Evolutionary conservation across 139 green algal genomes (phyloP), one percentile per base, ranked within the genome.

Genomic region (Zygnema cylindricum): DNA sequence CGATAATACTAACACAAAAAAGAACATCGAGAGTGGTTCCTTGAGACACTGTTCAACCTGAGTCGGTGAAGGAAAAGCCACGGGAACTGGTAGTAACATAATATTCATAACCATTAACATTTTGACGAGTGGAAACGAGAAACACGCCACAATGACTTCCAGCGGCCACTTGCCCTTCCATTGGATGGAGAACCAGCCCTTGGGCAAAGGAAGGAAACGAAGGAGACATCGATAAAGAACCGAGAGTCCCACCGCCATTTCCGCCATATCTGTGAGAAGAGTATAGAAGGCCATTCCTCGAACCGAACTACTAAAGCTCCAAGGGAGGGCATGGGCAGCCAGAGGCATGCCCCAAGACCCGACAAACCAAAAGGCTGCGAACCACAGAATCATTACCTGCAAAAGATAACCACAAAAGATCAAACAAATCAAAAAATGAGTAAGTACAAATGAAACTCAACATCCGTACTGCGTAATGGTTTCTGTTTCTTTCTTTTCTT

Each of bases 321-420:
- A 63, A 16, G 49, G 16, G 42, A 93, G 33, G 0, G 32, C 32
- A 33, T 90, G 84, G 3, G 88, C 91, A 0, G 55, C 43, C 30
- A 55, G 55, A 7, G 96, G 96, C 35, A 98, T 90, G 0, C 93
- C 55, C 32, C 93, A 91, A 76, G 95, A 94, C 54, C 95, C 96
- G 1, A 96, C 92, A 1, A 95, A 40, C 73, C 94, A 93, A 90
- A 98, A 98, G 7, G 93, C 92, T 2, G 95, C 42, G 55, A 98
- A 91, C 96, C 96, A 98, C 0, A 97, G 49, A 33, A 93, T 88
- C 95, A 98, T 97, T 7, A 98, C 93, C 85, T 95, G 91, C 33
- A 69, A 1, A 43, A 76, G 38, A 23, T 16, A n/a, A n/a, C n/a
- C n/a, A n/a, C n/a, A n/a, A n/a, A n/a, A n/a, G n/a, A n/a, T 36